Evolutionary conservation across 108 stramenopile genomes (phyloP), one percentile per base, ranked within the genome.

Genomic region (Discostella stelligeroides): DNA sequence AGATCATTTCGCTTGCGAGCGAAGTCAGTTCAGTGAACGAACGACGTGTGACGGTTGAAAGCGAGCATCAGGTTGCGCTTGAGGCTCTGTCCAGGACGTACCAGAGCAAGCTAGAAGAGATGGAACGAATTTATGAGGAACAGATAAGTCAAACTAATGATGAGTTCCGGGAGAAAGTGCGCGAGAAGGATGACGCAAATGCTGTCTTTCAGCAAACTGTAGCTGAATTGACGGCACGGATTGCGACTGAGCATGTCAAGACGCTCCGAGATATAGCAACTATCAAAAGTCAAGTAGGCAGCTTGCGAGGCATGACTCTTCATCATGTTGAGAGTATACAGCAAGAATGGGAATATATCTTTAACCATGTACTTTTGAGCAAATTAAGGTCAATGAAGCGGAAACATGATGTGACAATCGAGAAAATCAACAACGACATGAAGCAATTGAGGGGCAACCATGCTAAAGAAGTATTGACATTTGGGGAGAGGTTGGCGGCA

Each of bases 401-500:
- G 47, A 23, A 21, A 27, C 34, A 54, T 20, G 50, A 61, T 17
- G 54, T 17, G 40, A 30, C 41, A 27, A 9, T 21, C 9, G 23
- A 55, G 14, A 40, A 8, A 7, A 51, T 56, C 37, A 40, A 45
- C 5, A 54, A 71, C n/a, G 64, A 78, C 29, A 61, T 64, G 28
- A 59, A 38, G 39, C 53, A 67, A 14, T n/a, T 53, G 51, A 13
- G 60, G 53, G 10, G 9, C 7, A 37, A 41, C 23, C 49, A 45
- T 37, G 25, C 66, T 4, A 66, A 67, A 66, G 66, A 64, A 40
- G 66, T 61, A 30, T 53, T 49, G 24, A 48, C 54, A 30, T 70
- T 45, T 2, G 41, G 63, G 13, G 21, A 11, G 37, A 64, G 63
- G 53, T 21, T 79, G 11, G 65, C 39, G 18, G 45, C 48, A 17